Base-by-base conservation (phyloP, 2,329 filamentous ascomycete genomes). In the Monilinia vaccinii-corymbosi region DNA sequence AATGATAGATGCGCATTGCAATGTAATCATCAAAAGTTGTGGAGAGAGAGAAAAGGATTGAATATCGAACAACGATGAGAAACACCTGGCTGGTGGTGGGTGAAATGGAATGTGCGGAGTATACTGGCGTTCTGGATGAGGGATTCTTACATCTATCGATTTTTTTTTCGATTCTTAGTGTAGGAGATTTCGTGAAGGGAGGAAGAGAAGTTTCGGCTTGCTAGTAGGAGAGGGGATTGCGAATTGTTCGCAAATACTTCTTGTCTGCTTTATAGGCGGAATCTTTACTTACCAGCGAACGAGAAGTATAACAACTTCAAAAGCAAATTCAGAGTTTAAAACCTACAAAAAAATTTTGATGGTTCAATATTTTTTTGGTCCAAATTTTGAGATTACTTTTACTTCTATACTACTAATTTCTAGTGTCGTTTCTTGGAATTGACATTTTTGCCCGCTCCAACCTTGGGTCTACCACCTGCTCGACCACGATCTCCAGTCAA, bases 371-470 rank as follows among this genome's bases (percentile, higher is more conserved):
- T 28, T 28, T n/a, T 28, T 25, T n/a, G 25, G 9, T 31, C 32
- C 14, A 32, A 14, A 46, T 66, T 63, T 50, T 64, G 64, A 42
- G 16, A 46, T 51, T 21, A 47, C 47, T 56, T 50, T 50, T 56
- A 18, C 31, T 60, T 46, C n/a, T 45, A 40, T 55, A 45, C 63
- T 14, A 14, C 34, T 14, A 14, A 36, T 36, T 14, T 14, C 34
- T 68, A 75, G 75, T 79, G 78, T 70, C 81, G 77, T 75, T 86
- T 88, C 73, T 79, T 87, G 40, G 89, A 86, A 75, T 99, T 99
- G 56, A 97, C 83, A 70, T 87, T 91, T 71, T 85, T 84, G 10
- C 94, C 94, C 13, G 90, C 91, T 10, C 94, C 94, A 13, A 97
- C 85, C 70, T 84, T 87, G 62, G 89, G 83, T 74, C 83, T 86